These are phyloP conservation scores for Onygenales sp. DNA, from an alignment of 2,329 filamentous ascomycete genomes.

Conservation along the genomic window DNA sequence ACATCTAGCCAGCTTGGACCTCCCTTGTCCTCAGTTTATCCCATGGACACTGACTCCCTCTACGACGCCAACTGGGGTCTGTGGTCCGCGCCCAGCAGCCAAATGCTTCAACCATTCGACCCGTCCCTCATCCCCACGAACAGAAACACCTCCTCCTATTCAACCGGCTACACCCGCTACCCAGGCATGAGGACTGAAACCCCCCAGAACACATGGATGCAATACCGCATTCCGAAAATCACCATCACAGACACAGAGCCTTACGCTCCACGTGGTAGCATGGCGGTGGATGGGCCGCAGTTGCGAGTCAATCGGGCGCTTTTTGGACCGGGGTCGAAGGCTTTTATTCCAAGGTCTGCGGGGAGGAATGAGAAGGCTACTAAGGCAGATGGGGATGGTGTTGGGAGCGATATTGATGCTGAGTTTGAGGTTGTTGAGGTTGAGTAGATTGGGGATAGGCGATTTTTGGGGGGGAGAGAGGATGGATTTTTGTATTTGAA, in stretches of 20 bases:
- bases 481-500: not conserved
- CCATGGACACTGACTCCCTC: not conserved
- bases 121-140: not conserved
- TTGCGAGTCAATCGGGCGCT: slow-evolving; percentile 4
- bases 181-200: slow-evolving; percentile 10
- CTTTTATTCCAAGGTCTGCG: not conserved
- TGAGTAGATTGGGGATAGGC: too few relatives aligned
- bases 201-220: not conserved
- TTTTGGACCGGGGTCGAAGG: slow-evolving; percentile 8
- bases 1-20: not conserved
- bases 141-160: not conserved
- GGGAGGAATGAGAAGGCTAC: not conserved
- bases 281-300: slow-evolving; percentile 6
- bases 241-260: slow-evolving; percentile 10
- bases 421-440: too few relatives aligned
- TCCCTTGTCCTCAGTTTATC: not conserved
- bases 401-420: not conserved
- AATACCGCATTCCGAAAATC: slow-evolving; percentile 8
- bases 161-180: slow-evolving; percentile 12
- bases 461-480: not conserved
- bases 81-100: not conserved
- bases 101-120: slow-evolving; percentile 1
- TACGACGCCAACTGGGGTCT: not conserved
- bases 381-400: not conserved
- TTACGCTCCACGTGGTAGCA: not conserved